Evolutionary conservation across 164 flowering plant species (phyloP).

Genomic region (Annona squamosa): DNA sequence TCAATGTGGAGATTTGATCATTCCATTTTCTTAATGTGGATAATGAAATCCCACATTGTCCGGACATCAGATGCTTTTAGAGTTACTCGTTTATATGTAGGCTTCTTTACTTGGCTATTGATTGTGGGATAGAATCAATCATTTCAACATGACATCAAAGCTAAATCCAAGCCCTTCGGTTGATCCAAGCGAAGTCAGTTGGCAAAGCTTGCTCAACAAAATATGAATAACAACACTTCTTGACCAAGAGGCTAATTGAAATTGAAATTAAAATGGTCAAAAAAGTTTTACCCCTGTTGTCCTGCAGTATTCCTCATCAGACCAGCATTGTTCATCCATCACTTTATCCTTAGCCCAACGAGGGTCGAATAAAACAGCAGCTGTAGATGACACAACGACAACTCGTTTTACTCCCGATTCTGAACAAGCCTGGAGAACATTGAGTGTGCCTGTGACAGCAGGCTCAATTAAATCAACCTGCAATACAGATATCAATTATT

Average conservation of each 20-base stretch:
- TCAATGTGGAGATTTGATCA: too few relatives aligned
- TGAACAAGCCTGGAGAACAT: constrained; percentile 49
- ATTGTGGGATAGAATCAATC: too few relatives aligned
- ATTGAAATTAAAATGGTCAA: neutral
- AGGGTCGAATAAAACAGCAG: constrained; percentile 39
- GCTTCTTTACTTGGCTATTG: too few relatives aligned
- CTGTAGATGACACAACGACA: constrained; percentile 40
- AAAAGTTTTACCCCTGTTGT: constrained; percentile 29
- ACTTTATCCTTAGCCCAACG: constrained; percentile 37
- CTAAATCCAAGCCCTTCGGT: too few relatives aligned
- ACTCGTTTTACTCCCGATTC: constrained; percentile 39
- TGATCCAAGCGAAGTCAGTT: too few relatives aligned
- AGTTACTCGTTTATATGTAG: too few relatives aligned
- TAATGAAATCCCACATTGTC: too few relatives aligned
- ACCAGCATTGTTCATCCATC: constrained; percentile 51
- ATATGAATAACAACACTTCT: too few relatives aligned
- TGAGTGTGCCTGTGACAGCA: constrained; percentile 43
- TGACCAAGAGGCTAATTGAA: neutral
- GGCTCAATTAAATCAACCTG: constrained; percentile 48
- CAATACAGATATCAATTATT: neutral
- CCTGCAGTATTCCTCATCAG: constrained; percentile 42
- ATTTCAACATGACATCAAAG: too few relatives aligned
- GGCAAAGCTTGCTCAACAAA: too few relatives aligned
- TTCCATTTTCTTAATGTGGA: too few relatives aligned
- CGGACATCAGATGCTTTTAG: too few relatives aligned